Conservation (phyloP, 768 basidiomycete genomes). For the Suillus bovinus region DNA sequence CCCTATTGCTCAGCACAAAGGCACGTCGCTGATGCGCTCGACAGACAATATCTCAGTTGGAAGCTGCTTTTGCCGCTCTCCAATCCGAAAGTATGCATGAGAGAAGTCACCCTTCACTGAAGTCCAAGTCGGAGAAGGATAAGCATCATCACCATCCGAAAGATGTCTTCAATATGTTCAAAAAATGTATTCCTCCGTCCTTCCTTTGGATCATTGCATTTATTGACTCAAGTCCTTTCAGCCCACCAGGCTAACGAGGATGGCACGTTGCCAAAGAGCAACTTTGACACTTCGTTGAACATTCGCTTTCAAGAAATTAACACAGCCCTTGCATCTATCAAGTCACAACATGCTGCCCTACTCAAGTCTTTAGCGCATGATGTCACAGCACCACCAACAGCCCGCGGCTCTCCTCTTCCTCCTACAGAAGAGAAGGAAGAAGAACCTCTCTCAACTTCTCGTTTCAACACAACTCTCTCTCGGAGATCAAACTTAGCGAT, state of each 20-base stretch:
- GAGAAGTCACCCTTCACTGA: constrained; percentile 33
- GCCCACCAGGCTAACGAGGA: constrained; percentile 28
- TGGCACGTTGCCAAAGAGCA: constrained; percentile 19
- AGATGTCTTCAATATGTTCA: constrained; percentile 59
- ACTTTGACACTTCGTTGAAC: constrained; percentile 19
- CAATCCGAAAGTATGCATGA: constrained; percentile 40
- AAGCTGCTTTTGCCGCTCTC: constrained; percentile 50
- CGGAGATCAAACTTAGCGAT: constrained; percentile 46
- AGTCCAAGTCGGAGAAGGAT: constrained; percentile 45
- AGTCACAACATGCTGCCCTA: constrained; percentile 57
- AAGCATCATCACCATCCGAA: constrained; percentile 39
- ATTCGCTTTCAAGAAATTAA: constrained; percentile 45
- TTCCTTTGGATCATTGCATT: constrained; percentile 6
- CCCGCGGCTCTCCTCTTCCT: constrained; percentile 39
- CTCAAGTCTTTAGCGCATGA: constrained; percentile 41
- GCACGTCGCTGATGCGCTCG: constrained; percentile 3
- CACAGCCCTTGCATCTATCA: constrained; percentile 52
- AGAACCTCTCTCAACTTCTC: constrained; percentile 22
- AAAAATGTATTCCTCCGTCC: constrained; percentile 49
- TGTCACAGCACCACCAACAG: constrained; percentile 26
- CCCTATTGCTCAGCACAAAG: constrained; percentile 2
- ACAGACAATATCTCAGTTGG: constrained; percentile 61
- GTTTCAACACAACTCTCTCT: constrained; percentile 29
- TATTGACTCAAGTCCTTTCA: constrained; percentile 10
- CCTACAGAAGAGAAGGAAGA: constrained; percentile 48